A percentile compares a stretch with the other conserved stretches of the same genome.
phyloP scores from a whole-genome alignment of 768 basidiomycete species.

The Suillus discolor region DNA sequence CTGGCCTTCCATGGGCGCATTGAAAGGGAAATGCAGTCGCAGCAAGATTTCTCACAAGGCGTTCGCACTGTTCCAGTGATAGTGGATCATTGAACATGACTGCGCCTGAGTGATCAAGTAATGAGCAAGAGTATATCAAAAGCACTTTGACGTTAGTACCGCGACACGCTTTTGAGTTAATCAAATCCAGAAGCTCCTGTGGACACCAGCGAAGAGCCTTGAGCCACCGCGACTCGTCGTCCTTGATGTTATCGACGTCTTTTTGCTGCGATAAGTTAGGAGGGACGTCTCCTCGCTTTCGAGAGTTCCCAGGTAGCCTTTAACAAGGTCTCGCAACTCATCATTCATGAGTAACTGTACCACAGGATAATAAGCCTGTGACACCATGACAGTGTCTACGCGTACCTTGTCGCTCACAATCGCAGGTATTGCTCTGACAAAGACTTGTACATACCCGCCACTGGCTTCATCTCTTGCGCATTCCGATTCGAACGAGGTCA shows the following conservation, averaged over 20 bases:
- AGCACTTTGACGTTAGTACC: conserved; percentile 46
- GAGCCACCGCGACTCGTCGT: conserved; percentile 53
- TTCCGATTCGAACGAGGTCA: conserved; percentile 21
- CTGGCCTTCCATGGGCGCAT: conserved; percentile 92
- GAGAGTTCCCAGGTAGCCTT: conserved; percentile 66
- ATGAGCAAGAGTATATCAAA: background rate
- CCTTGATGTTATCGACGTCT: conserved; percentile 12
- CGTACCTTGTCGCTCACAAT: conserved; percentile 70
- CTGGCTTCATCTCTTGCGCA: conserved; percentile 26
- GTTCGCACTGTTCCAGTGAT: conserved; percentile 63
- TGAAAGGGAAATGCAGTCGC: conserved; percentile 86
- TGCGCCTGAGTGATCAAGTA: conserved; percentile 60
- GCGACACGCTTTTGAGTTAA: conserved; percentile 96
- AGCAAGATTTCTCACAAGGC: conserved; percentile 67
- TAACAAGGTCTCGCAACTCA: conserved; percentile 77
- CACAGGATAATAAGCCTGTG: conserved; percentile 14
- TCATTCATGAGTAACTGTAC: conserved; percentile 62
- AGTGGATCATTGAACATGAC: conserved; percentile 96
- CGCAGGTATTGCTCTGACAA: conserved; percentile 64
- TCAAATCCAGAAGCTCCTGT: conserved; percentile 74
- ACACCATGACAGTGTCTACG: conserved; percentile 8
- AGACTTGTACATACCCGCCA: conserved; percentile 63
- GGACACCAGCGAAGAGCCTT: conserved; percentile 82
- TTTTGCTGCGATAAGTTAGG: conserved; percentile 20
- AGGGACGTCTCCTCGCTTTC: conserved; percentile 45